phyloP scores from a whole-genome alignment of 2,329 filamentous ascomycete species.

The Cyphellophora attinorum region DNA sequence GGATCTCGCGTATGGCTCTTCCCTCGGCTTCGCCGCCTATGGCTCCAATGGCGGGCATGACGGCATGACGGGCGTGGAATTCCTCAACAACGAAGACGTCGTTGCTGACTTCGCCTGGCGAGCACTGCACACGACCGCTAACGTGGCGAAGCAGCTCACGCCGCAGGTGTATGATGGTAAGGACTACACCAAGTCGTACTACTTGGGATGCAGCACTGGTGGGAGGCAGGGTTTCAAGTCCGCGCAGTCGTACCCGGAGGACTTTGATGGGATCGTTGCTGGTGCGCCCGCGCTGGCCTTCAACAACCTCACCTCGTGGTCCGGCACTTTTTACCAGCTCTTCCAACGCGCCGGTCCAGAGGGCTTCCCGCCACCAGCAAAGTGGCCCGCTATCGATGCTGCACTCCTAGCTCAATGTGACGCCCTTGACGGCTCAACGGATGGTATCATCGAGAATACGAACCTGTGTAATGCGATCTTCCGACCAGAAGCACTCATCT shows the following conservation, averaged over 20 bases:
- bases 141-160: constrained; percentile 30
- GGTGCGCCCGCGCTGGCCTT: constrained; percentile 35
- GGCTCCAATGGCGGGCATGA: constrained; percentile 44
- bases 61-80: constrained; percentile 35
- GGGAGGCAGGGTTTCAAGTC: constrained; percentile 39
- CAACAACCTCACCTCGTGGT: constrained; percentile 34
- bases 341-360: constrained; percentile 27
- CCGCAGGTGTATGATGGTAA: constrained; percentile 30
- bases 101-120: constrained; percentile 40
- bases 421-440: constrained; percentile 35
- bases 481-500: constrained; percentile 24
- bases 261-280: constrained; percentile 40
- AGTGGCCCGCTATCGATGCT: constrained; percentile 33
- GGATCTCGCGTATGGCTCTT: constrained; percentile 33
- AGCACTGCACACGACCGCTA: constrained; percentile 30
- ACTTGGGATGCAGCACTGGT: constrained; percentile 39
- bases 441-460: constrained; percentile 40
- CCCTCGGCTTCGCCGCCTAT: constrained; percentile 35
- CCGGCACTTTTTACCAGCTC: constrained; percentile 31
- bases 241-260: constrained; percentile 34
- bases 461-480: constrained; percentile 30
- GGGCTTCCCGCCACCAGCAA: constrained; percentile 20
- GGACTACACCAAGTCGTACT: constrained; percentile 36
- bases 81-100: constrained; percentile 36
- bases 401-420: constrained; percentile 42